These are phyloP conservation scores for Juglanconis sp. DNA, from an alignment of 2,329 filamentous ascomycete genomes.

Conservation along the genomic window DNA sequence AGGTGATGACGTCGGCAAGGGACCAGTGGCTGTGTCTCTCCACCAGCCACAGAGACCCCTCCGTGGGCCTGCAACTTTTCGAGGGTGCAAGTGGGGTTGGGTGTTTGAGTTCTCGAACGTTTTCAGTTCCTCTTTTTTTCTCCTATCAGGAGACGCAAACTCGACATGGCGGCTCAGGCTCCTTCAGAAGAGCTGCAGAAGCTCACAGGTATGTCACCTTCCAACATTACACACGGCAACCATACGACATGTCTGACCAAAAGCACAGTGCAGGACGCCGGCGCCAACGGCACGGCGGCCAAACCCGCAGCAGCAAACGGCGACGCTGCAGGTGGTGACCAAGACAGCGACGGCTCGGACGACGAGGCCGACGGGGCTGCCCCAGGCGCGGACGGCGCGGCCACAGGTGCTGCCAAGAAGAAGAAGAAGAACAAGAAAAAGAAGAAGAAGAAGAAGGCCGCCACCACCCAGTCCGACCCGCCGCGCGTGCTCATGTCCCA, in stretches of 20 bases:
- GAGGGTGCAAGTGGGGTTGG: neutral
- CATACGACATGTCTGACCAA: neutral
- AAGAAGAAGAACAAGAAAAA: slow-evolving; percentile 82
- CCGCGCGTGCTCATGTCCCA: slow-evolving; percentile 71
- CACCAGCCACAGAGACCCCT: neutral
- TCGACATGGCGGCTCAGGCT: slow-evolving; percentile 39
- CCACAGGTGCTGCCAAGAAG: slow-evolving; percentile 55
- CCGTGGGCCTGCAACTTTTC: neutral
- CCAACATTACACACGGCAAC: neutral
- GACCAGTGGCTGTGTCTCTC: neutral
- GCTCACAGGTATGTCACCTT: slow-evolving; percentile 33
- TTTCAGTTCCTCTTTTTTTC: slow-evolving; percentile 4
- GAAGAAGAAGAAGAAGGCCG: slow-evolving; percentile 64
- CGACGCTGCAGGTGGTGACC: slow-evolving; percentile 32
- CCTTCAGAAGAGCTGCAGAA: slow-evolving; percentile 39
- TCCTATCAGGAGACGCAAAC: slow-evolving; percentile 7
- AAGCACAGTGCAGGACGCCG: slow-evolving; percentile 37
- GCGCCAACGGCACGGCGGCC: slow-evolving; percentile 35
- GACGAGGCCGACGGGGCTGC: slow-evolving; percentile 47
- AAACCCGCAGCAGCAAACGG: slow-evolving; percentile 36
- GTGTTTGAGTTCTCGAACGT: neutral
- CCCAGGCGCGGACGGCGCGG: slow-evolving; percentile 35
- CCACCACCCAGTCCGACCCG: slow-evolving; percentile 72
- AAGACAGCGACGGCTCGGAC: slow-evolving; percentile 49
- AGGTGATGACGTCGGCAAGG: neutral